Conservation (phyloP, 1,139 yeast genomes). For the Sugiyamaella castrensis region DNA sequence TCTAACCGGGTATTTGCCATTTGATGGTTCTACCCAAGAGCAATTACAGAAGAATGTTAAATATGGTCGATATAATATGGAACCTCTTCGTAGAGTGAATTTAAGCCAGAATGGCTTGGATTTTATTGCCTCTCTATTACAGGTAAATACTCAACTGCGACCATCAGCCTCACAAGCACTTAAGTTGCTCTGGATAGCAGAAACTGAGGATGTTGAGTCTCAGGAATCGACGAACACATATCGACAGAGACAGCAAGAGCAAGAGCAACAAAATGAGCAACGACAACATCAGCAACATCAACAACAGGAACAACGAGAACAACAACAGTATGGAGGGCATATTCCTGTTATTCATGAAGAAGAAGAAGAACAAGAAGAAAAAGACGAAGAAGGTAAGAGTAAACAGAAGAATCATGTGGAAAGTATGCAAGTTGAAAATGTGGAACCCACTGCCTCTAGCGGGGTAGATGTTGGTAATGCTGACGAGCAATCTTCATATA, state of each 20-base stretch:
- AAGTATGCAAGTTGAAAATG: too few species aligned
- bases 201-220: slow-evolving; percentile 24
- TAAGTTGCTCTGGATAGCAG: slow-evolving; percentile 62
- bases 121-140: slow-evolving; percentile 64
- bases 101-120: slow-evolving; percentile 63
- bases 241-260: too few species aligned
- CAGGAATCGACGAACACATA: neutral
- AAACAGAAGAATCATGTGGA: too few species aligned
- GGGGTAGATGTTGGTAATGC: too few species aligned
- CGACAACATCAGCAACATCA: too few species aligned
- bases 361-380: too few species aligned
- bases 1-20: slow-evolving; percentile 88
- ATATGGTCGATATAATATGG: slow-evolving; percentile 74
- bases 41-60: slow-evolving; percentile 74
- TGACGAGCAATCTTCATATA: slow-evolving; percentile 6
- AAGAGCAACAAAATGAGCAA: too few species aligned
- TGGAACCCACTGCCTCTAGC: too few species aligned
- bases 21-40: slow-evolving; percentile 88
- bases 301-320: too few species aligned
- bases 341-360: too few species aligned
- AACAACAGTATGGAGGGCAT: too few species aligned
- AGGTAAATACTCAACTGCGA: slow-evolving; percentile 69
- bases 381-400: too few species aligned
- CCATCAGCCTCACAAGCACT: slow-evolving; percentile 72
- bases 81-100: slow-evolving; percentile 67